These are phyloP conservation scores for Candida patagonica DNA, from an alignment of 805 yeast species.

Conservation along the genomic window DNA sequence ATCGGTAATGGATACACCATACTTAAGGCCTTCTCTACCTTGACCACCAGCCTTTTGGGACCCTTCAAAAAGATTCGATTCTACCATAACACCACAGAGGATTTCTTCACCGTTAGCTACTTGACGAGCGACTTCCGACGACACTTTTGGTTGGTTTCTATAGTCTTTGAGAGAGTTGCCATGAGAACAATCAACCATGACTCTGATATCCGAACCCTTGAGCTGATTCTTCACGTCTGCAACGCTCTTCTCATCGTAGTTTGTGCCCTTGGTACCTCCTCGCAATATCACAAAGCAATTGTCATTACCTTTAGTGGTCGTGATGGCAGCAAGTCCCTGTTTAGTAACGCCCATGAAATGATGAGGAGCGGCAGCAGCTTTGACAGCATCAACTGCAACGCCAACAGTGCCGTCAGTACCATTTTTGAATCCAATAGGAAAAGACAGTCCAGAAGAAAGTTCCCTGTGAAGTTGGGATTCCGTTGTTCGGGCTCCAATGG, in stretches of 20 bases:
- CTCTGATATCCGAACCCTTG: constrained; percentile 34
- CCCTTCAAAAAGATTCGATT: constrained; percentile 85
- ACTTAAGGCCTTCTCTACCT: constrained; percentile 56
- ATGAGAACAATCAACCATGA: constrained; percentile 97
- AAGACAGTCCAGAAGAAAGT: constrained; percentile 93
- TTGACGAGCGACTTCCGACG: constrained; percentile 72
- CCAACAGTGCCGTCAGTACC: constrained; percentile 94
- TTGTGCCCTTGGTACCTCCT: constrained; percentile 93
- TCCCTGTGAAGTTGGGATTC: constrained; percentile 98
- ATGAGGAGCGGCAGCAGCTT: constrained; percentile 85
- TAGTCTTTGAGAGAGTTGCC: constrained; percentile 93
- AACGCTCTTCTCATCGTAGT: constrained; percentile 77
- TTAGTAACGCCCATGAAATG: constrained; percentile 97
- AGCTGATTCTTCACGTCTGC: constrained; percentile 62
- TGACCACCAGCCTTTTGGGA: constrained; percentile 70
- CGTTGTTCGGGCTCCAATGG: constrained; percentile 98
- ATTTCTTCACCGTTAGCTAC: constrained; percentile 67
- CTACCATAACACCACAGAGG: constrained; percentile 93
- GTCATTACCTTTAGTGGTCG: constrained; percentile 91
- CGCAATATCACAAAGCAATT: constrained; percentile 90
- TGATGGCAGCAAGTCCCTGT: constrained; percentile 94
- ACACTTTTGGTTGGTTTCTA: constrained; percentile 93
- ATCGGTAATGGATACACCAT: constrained; percentile 96
- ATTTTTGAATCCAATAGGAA: constrained; percentile 97
- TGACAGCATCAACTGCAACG: constrained; percentile 90